Evolutionary conservation across 2,329 filamentous ascomycete species (phyloP).

Genomic region (Didymella pinodella): DNA sequence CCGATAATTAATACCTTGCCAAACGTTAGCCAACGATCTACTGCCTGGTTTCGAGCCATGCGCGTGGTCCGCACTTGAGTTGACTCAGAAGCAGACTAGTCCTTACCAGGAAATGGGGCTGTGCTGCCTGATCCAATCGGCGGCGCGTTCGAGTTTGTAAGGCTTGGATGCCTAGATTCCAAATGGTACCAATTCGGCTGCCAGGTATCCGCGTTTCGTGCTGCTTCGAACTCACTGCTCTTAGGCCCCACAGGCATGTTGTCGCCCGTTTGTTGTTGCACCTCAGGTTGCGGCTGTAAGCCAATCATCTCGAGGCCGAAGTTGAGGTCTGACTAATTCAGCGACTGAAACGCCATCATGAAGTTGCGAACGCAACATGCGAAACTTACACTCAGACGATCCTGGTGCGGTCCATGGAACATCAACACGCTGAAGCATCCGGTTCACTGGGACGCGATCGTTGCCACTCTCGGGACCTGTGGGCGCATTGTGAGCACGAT

Average conservation of each 20-base stretch:
- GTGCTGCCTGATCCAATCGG: slow-evolving; percentile 24
- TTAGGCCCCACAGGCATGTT: slow-evolving; percentile 26
- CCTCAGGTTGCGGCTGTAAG: slow-evolving; percentile 34
- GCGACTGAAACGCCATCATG: slow-evolving; percentile 34
- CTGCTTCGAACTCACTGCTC: slow-evolving; percentile 38
- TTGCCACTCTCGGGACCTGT: slow-evolving; percentile 25
- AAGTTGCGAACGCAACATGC: slow-evolving; percentile 24
- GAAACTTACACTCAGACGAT: slow-evolving; percentile 48
- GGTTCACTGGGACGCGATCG: slow-evolving; percentile 33
- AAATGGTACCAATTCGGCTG: slow-evolving; percentile 34
- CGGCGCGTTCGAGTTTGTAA: slow-evolving; percentile 23
- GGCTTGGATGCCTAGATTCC: slow-evolving; percentile 34
- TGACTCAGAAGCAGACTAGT: slow-evolving; percentile 35
- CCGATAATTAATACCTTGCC: slow-evolving; percentile 43
- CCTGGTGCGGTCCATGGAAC: slow-evolving; percentile 39
- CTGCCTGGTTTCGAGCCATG: slow-evolving; percentile 41
- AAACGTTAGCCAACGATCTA: slow-evolving; percentile 24
- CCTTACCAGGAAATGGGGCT: slow-evolving; percentile 35
- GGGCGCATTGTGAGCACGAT: slow-evolving; percentile 17
- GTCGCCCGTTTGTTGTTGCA: slow-evolving; percentile 36
- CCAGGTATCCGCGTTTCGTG: slow-evolving; percentile 44
- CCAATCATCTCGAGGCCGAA: slow-evolving; percentile 45
- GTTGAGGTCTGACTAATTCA: slow-evolving; percentile 44
- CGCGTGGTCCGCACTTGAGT: slow-evolving; percentile 21
- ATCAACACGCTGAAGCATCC: slow-evolving; percentile 40